phyloP scores from a whole-genome alignment of 495 filamentous ascomycete genomes.

The Penicillium longicatenatum region DNA sequence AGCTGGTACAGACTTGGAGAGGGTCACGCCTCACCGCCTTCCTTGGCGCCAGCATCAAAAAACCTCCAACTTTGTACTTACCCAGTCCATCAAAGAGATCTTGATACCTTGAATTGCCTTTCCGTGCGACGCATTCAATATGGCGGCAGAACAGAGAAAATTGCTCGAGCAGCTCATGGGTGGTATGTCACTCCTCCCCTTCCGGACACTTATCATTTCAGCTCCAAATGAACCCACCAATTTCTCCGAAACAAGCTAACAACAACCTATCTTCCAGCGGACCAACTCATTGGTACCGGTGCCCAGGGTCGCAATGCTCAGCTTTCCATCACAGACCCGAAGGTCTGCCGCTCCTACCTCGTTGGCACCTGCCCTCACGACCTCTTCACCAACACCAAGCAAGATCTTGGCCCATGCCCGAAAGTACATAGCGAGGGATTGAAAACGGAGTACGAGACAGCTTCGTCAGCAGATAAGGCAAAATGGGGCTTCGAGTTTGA shows the following conservation, averaged over 20 bases:
- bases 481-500: constrained; percentile 93
- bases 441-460: constrained; percentile 80
- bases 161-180: constrained; percentile 83
- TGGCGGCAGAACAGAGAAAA: constrained; percentile 95
- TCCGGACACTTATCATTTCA: not conserved
- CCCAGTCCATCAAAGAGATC: constrained; percentile 12
- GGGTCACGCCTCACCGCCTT: constrained; percentile 30
- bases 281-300: constrained; percentile 80
- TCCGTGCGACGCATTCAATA: constrained; percentile 38
- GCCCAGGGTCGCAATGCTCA: constrained; percentile 71
- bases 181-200: constrained; percentile 36
- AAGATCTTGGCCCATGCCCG: constrained; percentile 89
- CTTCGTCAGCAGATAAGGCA: constrained; percentile 64
- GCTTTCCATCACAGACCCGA: constrained; percentile 86
- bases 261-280: constrained; percentile 42
- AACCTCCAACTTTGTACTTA: constrained; percentile 19
- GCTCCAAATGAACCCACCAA: not conserved
- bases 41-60: constrained; percentile 29
- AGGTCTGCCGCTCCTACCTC: constrained; percentile 94
- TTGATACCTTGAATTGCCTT: constrained; percentile 9
- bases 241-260: constrained; percentile 36
- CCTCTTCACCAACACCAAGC: constrained; percentile 99
- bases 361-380: constrained; percentile 96
- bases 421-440: constrained; percentile 88
- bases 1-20: not conserved